These are phyloP conservation scores for Geotrichum australiense DNA, from an alignment of 1,139 yeast species.

Conservation along the genomic window DNA sequence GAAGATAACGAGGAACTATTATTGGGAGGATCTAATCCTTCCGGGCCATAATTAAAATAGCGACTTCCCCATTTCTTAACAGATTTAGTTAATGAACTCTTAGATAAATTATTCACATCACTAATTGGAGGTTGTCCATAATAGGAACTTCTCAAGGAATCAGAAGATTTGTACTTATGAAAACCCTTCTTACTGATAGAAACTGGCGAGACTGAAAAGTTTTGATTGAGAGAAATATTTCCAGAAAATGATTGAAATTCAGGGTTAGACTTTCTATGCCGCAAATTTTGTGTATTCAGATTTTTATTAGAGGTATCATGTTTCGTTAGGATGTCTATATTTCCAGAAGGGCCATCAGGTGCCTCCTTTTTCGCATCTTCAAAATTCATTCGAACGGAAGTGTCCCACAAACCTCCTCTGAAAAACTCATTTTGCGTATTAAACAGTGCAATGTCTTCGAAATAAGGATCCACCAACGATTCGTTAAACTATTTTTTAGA, in stretches of 20 bases:
- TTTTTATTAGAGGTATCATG: background rate
- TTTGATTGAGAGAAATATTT: conserved; percentile 2
- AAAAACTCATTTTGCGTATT: conserved; percentile 61
- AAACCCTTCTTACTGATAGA: background rate
- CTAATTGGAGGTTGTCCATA: background rate
- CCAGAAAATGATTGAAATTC: conserved; percentile 10
- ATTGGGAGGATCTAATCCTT: background rate
- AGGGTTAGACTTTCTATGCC: conserved; percentile 16
- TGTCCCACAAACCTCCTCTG: conserved; percentile 87
- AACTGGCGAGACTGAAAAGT: background rate
- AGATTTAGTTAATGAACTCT: conserved; percentile 21
- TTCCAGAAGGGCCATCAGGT: background rate
- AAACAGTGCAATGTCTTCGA: conserved; percentile 80
- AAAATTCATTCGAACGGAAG: conserved; percentile 7
- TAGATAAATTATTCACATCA: conserved; percentile 5
- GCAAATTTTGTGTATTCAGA: background rate
- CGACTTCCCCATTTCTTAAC: conserved; percentile 31
- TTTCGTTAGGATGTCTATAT: background rate
- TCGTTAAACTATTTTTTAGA: conserved; percentile 51
- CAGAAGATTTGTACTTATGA: conserved; percentile 7
- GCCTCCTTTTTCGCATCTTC: background rate
- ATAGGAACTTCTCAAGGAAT: background rate
- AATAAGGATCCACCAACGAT: conserved; percentile 72
- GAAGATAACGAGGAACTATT: background rate
- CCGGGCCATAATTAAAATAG: conserved; percentile 25